phyloP scores from a whole-genome alignment of 371 early-diverging fungal species.

The Mortierella sp. region DNA sequence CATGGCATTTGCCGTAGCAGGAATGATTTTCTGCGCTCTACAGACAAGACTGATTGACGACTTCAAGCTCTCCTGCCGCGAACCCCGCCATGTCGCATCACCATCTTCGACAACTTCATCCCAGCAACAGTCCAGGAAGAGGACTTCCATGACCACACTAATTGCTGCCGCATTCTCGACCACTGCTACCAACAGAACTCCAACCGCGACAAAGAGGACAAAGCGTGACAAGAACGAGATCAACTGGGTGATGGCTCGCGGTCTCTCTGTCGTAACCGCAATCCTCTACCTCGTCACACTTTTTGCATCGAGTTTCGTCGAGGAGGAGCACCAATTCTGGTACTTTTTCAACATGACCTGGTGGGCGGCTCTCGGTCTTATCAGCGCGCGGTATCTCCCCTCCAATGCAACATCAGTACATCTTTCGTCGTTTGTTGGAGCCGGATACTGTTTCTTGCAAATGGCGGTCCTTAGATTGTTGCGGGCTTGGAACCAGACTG shows the following conservation, averaged over 20 bases:
- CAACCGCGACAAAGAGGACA: neutral
- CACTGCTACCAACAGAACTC: neutral
- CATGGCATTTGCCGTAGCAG: conserved; percentile 53
- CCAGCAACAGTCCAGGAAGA: neutral
- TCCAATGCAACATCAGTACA: neutral
- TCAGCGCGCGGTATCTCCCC: conserved; percentile 54
- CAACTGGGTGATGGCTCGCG: conserved; percentile 39
- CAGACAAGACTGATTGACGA: conserved; percentile 37
- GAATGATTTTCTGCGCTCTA: conserved; percentile 42
- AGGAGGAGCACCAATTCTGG: conserved; percentile 87
- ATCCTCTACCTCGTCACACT: conserved; percentile 67
- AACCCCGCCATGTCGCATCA: conserved; percentile 9
- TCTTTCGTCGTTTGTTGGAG: neutral
- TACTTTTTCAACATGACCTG: conserved; percentile 77
- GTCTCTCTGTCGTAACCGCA: conserved; percentile 56
- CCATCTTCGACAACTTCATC: neutral
- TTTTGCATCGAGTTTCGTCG: conserved; percentile 83
- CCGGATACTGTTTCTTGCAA: conserved; percentile 44
- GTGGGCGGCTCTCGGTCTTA: conserved; percentile 61
- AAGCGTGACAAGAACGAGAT: conserved; percentile 35
- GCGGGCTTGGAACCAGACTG: conserved; percentile 64
- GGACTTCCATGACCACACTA: conserved; percentile 8
- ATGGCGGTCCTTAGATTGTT: conserved; percentile 58
- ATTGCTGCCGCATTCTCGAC: conserved; percentile 16
- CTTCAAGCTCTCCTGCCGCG: conserved; percentile 37